Evolutionary conservation across 768 basidiomycete species (phyloP).

Genomic region (Mycena latifolia): DNA sequence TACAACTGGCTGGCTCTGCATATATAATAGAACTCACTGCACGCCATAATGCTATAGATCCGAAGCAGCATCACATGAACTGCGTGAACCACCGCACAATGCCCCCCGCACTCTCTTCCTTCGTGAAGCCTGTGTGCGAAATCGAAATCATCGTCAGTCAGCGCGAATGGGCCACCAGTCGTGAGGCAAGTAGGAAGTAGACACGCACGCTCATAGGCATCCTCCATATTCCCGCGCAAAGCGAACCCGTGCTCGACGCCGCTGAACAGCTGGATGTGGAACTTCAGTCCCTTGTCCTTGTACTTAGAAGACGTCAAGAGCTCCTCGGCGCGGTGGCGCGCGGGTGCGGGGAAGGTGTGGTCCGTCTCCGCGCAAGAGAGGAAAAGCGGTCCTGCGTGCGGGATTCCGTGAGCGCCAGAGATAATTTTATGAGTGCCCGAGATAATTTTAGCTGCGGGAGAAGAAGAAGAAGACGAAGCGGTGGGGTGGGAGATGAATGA

Average conservation of each 20-base stretch:
- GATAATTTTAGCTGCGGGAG: too few species aligned
- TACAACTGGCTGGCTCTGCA: too few species aligned
- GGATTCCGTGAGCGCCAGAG: too few species aligned
- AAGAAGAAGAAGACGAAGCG: neutral
- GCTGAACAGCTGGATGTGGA: constrained; percentile 54
- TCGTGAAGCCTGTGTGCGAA: constrained; percentile 35
- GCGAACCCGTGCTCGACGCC: constrained; percentile 46
- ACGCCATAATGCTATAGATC: too few species aligned
- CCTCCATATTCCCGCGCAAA: constrained; percentile 34
- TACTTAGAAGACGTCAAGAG: constrained; percentile 53
- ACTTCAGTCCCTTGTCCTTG: constrained; percentile 44
- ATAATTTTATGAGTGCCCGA: too few species aligned
- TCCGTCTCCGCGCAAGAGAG: constrained; percentile 59
- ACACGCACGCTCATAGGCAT: constrained; percentile 33
- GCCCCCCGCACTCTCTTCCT: constrained; percentile 34
- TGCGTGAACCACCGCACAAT: constrained; percentile 36
- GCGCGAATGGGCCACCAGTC: too few species aligned
- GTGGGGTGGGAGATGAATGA: neutral
- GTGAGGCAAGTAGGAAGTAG: too few species aligned
- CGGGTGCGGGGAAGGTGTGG: constrained; percentile 50
- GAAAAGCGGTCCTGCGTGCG: constrained; percentile 47
- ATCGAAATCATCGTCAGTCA: too few species aligned
- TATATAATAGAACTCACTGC: too few species aligned
- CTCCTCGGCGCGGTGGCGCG: constrained; percentile 55
- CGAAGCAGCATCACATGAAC: constrained; percentile 37